Evolutionary conservation across 345 rosid species (phyloP).

Genomic region (Cardamine occulta): DNA sequence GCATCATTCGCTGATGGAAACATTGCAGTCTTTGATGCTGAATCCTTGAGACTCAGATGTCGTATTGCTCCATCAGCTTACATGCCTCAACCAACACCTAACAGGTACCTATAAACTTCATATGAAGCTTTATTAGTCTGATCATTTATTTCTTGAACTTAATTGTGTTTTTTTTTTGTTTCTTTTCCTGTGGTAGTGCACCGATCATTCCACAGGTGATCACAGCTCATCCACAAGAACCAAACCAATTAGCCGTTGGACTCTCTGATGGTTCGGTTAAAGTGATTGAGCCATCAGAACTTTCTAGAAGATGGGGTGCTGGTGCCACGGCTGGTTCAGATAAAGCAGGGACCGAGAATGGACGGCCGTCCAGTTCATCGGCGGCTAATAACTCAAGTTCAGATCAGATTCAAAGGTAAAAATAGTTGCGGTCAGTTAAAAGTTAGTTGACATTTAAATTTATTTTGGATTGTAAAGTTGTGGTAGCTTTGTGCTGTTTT

Average conservation of each 20-base stretch:
- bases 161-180: not conserved
- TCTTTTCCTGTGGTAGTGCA: slow-evolving; percentile 52
- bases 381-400: slow-evolving; percentile 81
- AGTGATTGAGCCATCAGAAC: slow-evolving; percentile 83
- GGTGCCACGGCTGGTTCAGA: slow-evolving; percentile 58
- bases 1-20: slow-evolving; percentile 78
- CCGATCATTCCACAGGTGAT: slow-evolving; percentile 69
- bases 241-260: slow-evolving; percentile 80
- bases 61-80: slow-evolving; percentile 77
- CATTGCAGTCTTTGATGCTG: slow-evolving; percentile 85
- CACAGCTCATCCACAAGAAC: slow-evolving; percentile 76
- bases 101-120: slow-evolving; percentile 51
- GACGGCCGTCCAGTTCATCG: slow-evolving; percentile 77
- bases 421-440: slow-evolving; percentile 29
- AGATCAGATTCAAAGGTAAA: slow-evolving; percentile 79
- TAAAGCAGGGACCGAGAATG: slow-evolving; percentile 61
- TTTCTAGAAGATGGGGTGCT: slow-evolving; percentile 84
- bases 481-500: slow-evolving; percentile 32
- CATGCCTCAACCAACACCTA: slow-evolving; percentile 57
- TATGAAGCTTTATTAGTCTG: not conserved
- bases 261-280: slow-evolving; percentile 79
- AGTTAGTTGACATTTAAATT: slow-evolving; percentile 42
- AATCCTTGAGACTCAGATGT: slow-evolving; percentile 73
- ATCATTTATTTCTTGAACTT: not conserved
- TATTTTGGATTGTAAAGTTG: slow-evolving; percentile 45